Base-by-base conservation (phyloP, 495 filamentous ascomycete genomes). In the Penicillium waksmanii region DNA sequence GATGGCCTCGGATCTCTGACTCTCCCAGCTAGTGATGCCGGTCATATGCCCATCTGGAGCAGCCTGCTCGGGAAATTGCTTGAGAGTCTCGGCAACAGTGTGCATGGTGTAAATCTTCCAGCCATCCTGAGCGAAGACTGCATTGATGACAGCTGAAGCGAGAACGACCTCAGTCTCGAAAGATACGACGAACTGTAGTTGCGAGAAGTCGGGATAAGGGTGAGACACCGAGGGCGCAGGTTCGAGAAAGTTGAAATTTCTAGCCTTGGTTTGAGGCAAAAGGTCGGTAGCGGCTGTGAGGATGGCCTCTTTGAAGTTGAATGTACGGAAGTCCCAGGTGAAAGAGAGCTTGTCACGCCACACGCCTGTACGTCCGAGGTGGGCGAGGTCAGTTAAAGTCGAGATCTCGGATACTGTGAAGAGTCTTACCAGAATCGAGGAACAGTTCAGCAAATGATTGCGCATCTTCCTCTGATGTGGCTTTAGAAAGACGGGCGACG, bases 301-400 rank as follows among this genome's bases (percentile, higher is more conserved):
- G 51, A 68, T 66, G 40, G 53, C 55, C 1, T 57, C 60, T 59
- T n/a, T 43, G 51, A 63, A 63, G 54, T 68, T 68, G 17, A 68
- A 68, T 38, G 66, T 63, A 40, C 66, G 63, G 54, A 56, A 68
- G 56, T 68, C 66, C 66, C 66, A 66, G 27, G 59, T 62, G 42
- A 68, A 68, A 11, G 60, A 60, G 46, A 66, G 66, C 40, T 68
- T 68, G 35, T 68, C 66, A 44, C 66, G 62, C 66, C 66, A 68
- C 15, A 68, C 66, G 35, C 66, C 66, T 66, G 38, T 43, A 33
- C 15, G 56, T 43, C 23, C n/a, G 18, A 53, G 36, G 3, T 38
- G 15, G 12, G n/a, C n/a, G 17, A 44, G 8, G 50, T 60, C 18
- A 64, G 47, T n/a, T 27, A 17, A 15, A 35, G 34, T 53, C 5